Base-by-base conservation (phyloP, 768 basidiomycete genomes). In the Phaeolepiota aurea region DNA sequence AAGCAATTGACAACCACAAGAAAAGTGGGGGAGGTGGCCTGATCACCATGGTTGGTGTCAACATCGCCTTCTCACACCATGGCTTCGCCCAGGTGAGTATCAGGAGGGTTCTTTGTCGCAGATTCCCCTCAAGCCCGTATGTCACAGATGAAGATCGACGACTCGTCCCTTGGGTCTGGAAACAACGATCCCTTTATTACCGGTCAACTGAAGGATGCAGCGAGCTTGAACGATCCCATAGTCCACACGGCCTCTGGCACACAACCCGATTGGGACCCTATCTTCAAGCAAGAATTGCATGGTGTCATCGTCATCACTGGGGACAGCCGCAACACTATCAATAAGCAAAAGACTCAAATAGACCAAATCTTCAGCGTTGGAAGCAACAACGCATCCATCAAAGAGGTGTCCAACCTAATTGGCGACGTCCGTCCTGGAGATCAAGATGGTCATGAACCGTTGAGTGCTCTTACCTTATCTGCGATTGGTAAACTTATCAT, bases 41-140 rank as follows among this genome's bases (percentile, higher is more conserved):
- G 16, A 49, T 72, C 42, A 62, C 59, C 15, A 50, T 72, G 42
- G 56, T 55, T 11, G 71, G 69, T 9, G 61, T 76, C 32, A 79
- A 77, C 57, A 64, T 77, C 32, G 61, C 74, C 10, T 75, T 79
- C 54, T 73, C 76, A 5, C 69, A 71, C 19, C 51, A 53, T n/a
- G 77, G 74, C 11, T 64, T 77, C 30, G 49, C 31, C 3, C 57
- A 61, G 54, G 70, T 72, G 22, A 49, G 33, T 19, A 2, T 30
- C 14, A 18, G 3, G 4, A 23, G 11, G 28, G 2, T 10, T 30
- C 13, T 10, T 28, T n/a, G n/a, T 28, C n/a, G n/a, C n/a, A n/a
- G n/a, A n/a, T n/a, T n/a, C n/a, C n/a, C n/a, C n/a, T n/a, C n/a
- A n/a, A 36, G 20, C 34, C 2, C 16, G 12, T 18, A 11, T 21